Conservation (phyloP, 768 basidiomycete species). For the Pisolithus tinctorius region DNA sequence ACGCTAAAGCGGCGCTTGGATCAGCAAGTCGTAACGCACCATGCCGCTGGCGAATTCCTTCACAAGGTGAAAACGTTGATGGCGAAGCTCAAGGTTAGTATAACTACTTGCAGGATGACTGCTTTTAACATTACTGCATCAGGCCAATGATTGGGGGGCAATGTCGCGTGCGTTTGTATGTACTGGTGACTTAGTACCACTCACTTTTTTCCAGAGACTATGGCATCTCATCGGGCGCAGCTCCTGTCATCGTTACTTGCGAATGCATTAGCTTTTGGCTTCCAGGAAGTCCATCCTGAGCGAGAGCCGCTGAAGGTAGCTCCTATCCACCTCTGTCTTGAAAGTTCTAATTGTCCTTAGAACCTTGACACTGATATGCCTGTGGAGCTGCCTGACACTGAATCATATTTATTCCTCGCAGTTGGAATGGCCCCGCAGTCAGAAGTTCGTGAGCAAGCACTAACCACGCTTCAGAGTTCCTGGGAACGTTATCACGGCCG, state of each 20-base stretch:
- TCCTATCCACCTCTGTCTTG: neutral
- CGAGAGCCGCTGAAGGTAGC: conserved; percentile 40
- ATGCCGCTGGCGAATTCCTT: conserved; percentile 43
- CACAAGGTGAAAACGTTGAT: conserved; percentile 50
- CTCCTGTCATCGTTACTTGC: conserved; percentile 32
- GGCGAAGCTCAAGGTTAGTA: conserved; percentile 50
- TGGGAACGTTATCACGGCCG: conserved; percentile 26
- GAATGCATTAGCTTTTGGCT: conserved; percentile 39
- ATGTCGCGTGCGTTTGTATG: conserved; percentile 38
- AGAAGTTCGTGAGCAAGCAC: neutral
- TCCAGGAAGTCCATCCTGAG: conserved; percentile 35
- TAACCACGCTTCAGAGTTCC: conserved; percentile 10
- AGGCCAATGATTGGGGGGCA: conserved; percentile 58
- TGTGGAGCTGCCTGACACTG: conserved; percentile 29
- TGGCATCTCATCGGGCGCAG: conserved; percentile 36
- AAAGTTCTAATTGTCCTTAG: conserved; percentile 19
- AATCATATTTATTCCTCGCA: conserved; percentile 24
- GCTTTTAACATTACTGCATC: neutral
- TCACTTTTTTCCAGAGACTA: conserved; percentile 27
- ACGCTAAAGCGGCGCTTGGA: conserved; percentile 38
- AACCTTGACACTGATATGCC: conserved; percentile 40
- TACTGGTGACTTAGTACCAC: neutral
- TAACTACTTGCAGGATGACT: neutral
- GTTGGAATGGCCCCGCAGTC: neutral
- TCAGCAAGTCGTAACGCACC: conserved; percentile 38